Conservation (phyloP, 768 basidiomycete genomes). For the Tremella fuciformis region DNA sequence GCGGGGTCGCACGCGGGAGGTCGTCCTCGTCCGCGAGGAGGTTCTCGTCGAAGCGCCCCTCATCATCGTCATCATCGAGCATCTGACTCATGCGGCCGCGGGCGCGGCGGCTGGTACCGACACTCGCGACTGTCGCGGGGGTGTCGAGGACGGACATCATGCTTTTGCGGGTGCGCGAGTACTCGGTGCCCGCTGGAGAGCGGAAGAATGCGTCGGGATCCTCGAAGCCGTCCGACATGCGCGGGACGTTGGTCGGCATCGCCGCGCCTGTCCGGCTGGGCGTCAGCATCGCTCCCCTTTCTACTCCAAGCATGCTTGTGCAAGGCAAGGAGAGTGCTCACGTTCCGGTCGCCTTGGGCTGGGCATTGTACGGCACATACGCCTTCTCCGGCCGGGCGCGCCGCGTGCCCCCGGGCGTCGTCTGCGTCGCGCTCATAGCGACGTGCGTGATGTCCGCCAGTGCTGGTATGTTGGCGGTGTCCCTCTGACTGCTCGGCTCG, state of each 20-base stretch:
- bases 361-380: slow-evolving; percentile 41
- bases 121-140: neutral
- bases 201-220: slow-evolving; percentile 50
- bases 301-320: neutral
- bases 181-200: slow-evolving; percentile 18
- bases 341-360: slow-evolving; percentile 48
- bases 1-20: slow-evolving; percentile 1
- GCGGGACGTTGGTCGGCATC: slow-evolving; percentile 46
- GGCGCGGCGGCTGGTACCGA: slow-evolving; percentile 1
- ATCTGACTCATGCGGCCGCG: slow-evolving; percentile 22
- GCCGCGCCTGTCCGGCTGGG: slow-evolving; percentile 45
- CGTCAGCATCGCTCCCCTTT: neutral
- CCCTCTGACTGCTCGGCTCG: no score
- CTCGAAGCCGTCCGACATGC: slow-evolving; percentile 50
- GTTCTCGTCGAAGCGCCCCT: slow-evolving; percentile 16
- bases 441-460: neutral
- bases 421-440: slow-evolving; percentile 3
- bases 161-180: slow-evolving; percentile 10
- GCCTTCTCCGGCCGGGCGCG: slow-evolving; percentile 8
- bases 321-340: slow-evolving; percentile 23
- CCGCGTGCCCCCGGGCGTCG: slow-evolving; percentile 2
- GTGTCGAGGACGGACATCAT: slow-evolving; percentile 3
- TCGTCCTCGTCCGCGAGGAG: slow-evolving; percentile 29
- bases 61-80: slow-evolving; percentile 27
- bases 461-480: no score